These are phyloP conservation scores for Patellifolia procumbens DNA, from an alignment of 179 eudicot species.

Conservation along the genomic window DNA sequence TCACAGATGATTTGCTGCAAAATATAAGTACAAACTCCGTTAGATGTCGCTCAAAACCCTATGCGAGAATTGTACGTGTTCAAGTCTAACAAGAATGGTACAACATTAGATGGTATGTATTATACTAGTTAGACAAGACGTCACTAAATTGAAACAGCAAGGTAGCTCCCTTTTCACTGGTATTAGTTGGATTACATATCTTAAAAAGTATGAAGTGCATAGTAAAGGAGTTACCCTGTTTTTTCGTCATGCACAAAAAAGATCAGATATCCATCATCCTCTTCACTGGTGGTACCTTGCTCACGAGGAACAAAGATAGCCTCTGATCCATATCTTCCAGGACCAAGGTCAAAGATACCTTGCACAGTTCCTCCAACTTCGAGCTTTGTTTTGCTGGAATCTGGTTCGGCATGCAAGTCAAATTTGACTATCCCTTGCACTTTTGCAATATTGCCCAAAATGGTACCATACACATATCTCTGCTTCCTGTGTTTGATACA, in stretches of 20 bases:
- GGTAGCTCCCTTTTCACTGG: background rate
- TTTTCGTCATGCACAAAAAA: conserved; percentile 86
- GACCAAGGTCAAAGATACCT: conserved; percentile 84
- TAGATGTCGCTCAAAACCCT: background rate
- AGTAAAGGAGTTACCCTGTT: conserved; percentile 52
- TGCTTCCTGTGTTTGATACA: conserved; percentile 59
- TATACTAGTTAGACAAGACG: background rate
- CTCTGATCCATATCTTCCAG: conserved; percentile 88
- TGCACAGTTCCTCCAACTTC: conserved; percentile 87
- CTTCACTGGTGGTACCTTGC: conserved; percentile 61
- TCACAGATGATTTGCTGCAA: conserved; percentile 77
- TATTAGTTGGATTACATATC: background rate
- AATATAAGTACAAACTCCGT: background rate
- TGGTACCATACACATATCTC: conserved; percentile 77
- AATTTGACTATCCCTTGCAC: conserved; percentile 81
- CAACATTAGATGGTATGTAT: background rate
- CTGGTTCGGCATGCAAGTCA: conserved; percentile 85
- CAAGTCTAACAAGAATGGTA: background rate
- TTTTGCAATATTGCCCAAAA: conserved; percentile 66
- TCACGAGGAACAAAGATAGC: conserved; percentile 81
- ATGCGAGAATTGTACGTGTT: background rate
- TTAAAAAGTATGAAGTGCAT: background rate
- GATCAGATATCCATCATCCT: conserved; percentile 94
- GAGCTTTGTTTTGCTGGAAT: conserved; percentile 57
- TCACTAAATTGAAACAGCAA: background rate